Percentiles rank a stretch among this genome's conserved stretches.
Evolutionary conservation across 768 basidiomycete genomes (phyloP).

Genomic region (Harrya chromipes): DNA sequence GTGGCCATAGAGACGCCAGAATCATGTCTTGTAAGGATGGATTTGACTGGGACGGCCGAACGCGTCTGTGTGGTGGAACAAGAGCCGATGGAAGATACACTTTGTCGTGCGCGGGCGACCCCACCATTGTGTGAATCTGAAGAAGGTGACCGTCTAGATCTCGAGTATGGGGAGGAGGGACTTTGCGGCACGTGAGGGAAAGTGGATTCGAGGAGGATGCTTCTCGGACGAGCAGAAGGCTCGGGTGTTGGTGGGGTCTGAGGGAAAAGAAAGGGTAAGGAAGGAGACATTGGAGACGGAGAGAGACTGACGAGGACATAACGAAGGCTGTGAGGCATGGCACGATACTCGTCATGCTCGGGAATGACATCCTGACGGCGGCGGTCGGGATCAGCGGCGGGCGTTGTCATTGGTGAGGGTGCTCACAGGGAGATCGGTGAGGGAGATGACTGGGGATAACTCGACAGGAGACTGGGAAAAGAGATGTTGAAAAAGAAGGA

Average conservation of each 20-base stretch:
- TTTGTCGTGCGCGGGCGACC: conserved; percentile 30
- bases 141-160: conserved; percentile 17
- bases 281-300: conserved; percentile 3
- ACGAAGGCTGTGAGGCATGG: conserved; percentile 31
- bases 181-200: background rate
- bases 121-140: conserved; percentile 17
- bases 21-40: conserved; percentile 54
- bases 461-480: conserved; percentile 17
- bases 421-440: conserved; percentile 31
- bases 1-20: conserved; percentile 45
- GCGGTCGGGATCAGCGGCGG: conserved; percentile 19
- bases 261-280: background rate
- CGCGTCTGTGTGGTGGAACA: conserved; percentile 29
- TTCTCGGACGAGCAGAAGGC: conserved; percentile 16
- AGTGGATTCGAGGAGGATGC: conserved; percentile 28
- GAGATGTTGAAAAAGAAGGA: background rate
- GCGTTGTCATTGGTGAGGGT: conserved; percentile 14
- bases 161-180: conserved; percentile 18
- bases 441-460: conserved; percentile 20
- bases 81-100: conserved; percentile 40
- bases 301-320: conserved; percentile 27
- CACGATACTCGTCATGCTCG: conserved; percentile 26
- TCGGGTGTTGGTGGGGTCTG: conserved; percentile 26
- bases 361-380: conserved; percentile 27
- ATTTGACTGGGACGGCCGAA: conserved; percentile 38